These are phyloP conservation scores for Acanthamoeba sp. DNA, from an alignment of 208 protist species.

Conservation along the genomic window DNA sequence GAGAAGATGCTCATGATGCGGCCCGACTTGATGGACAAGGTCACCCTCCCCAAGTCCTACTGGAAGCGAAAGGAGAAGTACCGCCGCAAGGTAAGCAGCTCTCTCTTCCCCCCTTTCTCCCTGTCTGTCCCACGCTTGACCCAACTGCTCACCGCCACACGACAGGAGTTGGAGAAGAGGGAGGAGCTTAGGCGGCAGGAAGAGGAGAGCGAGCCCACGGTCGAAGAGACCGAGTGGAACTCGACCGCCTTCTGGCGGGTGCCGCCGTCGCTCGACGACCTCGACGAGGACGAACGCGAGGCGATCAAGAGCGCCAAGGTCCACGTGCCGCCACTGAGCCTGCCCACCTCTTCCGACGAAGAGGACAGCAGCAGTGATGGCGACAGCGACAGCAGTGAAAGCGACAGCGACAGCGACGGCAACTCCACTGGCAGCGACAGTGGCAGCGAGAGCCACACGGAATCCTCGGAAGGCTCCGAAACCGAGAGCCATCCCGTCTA, in stretches of 20 bases:
- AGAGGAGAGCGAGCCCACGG: background rate
- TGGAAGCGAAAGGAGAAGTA: constrained; percentile 47
- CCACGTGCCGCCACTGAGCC: constrained; percentile 20
- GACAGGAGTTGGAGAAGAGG: background rate
- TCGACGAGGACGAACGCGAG: constrained; percentile 10
- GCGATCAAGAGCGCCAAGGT: background rate
- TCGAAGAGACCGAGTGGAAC: background rate
- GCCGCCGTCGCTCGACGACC: constrained; percentile 20
- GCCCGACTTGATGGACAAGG: constrained; percentile 57
- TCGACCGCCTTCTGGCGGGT: background rate
- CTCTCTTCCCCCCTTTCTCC: background rate
- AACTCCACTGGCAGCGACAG: background rate
- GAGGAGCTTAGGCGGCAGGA: background rate
- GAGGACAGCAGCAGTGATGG: background rate
- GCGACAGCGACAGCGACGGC: background rate
- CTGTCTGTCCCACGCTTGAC: background rate
- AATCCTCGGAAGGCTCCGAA: background rate
- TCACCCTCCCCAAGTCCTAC: constrained; percentile 43
- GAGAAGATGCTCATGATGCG: constrained; percentile 65
- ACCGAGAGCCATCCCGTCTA: too few relatives aligned
- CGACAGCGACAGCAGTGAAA: background rate
- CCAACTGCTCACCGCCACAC: background rate
- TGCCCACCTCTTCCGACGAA: background rate
- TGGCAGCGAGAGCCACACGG: background rate
- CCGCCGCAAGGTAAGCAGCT: background rate